Evolutionary conservation across 305 asterid species (phyloP), one percentile per base, ranked within the genome.

Genomic region (Euphrasia arctica): DNA sequence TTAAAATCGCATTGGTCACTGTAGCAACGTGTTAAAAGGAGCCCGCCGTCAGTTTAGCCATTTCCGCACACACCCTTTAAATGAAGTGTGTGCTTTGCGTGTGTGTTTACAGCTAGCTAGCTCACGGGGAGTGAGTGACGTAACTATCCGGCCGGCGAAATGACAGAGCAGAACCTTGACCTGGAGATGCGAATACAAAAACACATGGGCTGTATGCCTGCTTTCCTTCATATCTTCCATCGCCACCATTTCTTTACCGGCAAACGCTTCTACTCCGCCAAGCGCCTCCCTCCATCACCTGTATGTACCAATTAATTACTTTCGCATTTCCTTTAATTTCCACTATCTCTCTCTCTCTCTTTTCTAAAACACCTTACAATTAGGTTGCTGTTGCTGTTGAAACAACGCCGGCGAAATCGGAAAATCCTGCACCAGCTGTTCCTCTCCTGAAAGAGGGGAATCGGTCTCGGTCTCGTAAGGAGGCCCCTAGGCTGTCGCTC

Each of bases 131-230:
- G 54, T 66, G 54, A 59, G 54, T 66, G 54, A 59, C 73, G 77
- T 4, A 57, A 62, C 54, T 14, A 28, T 11, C 67, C 69, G 60
- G 60, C 52, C 82, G 13, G 81, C 76, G 12, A 57, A 13, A 67
- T 64, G 4, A 72, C 74, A n/a, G 91, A 84, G 63, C 72, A 79
- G 72, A 82, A 82, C 61, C 78, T 79, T 9, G 86, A 84, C 61
- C 78, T 79, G n/a, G 86, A 84, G 73, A 85, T 69, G 68, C 89
- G 80, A 61, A 77, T 82, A 11, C 77, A 78, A 48, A 81, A 77
- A 31, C 93, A 85, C 42, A 80, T 80, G 80, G 95, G 97, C 4
- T 89, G 97, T 80, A 89, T 91, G 97, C 71, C 96, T 43, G 97
- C 96, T 48, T 89, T 89, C 66, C 83, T 87, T 15, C 95, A 89